Base-by-base conservation (phyloP, 2,329 filamentous ascomycete genomes). In the Claviceps quebecensis region DNA sequence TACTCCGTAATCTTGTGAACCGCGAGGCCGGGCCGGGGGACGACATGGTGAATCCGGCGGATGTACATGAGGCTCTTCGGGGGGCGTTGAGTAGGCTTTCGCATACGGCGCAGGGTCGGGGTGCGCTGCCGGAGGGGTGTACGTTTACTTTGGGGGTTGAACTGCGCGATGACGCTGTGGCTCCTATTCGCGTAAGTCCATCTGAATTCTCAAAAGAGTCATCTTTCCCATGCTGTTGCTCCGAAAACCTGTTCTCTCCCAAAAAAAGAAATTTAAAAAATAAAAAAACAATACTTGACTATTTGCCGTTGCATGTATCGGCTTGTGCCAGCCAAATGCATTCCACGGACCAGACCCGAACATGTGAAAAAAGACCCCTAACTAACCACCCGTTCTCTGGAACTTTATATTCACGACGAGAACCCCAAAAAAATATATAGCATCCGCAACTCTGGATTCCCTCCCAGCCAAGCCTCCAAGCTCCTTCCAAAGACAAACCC, bases 81-180 rank as follows among this genome's bases (percentile, higher is more conserved):
- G 86, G 78, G 2, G 80, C 80, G 0, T 69, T 91, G 57, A 69
- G 76, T 50, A 76, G 78, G 46, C 68, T 91, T 14, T 75, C 79
- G 0, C 76, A 80, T 53, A 74, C 77, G 3, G 78, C 74, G 8
- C 74, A 80, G 54, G 73, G 70, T 51, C 71, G 87, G 55, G 68
- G 65, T 0, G 65, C 73, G 0, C 62, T 89, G 22, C 84, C 85
- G 0, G 66, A 72, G 1, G 76, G 76, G 1, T 88, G 84, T 63
- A 85, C 83, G 0, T 91, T 86, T 64, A 87, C 84, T 0, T 65
- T 91, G n/a, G 83, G 82, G 0, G 75, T 91, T 41, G 86, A 91
- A 65, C 63, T 90, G 56, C 78, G 77, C 40, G 77, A 84, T 22
- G 73, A 81, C 41, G 73, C 72, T 0, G 66, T 74, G 11, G 72